Conservation (phyloP, 495 filamentous ascomycete genomes). For the Aspergillus bertholletiae region DNA sequence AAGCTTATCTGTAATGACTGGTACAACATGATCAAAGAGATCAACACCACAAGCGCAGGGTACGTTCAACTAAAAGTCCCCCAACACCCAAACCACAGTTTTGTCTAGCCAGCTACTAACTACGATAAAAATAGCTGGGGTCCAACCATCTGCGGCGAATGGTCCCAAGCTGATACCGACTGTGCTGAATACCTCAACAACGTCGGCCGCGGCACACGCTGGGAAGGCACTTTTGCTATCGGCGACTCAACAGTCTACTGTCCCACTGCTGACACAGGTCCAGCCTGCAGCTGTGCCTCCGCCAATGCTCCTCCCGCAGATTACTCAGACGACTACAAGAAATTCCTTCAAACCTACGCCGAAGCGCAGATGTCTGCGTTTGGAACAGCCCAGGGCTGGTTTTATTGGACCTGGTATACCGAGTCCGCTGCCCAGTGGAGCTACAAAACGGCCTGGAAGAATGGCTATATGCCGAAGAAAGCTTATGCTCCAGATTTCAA, state of each 20-base stretch:
- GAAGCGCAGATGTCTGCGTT: conserved; percentile 94
- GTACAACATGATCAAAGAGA: conserved; percentile 69
- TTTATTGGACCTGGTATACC: conserved; percentile 94
- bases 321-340: conserved; percentile 75
- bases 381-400: conserved; percentile 91
- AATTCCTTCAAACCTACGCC: conserved; percentile 83
- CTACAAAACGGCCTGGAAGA: conserved; percentile 79
- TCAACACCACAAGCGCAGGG: conserved; percentile 70
- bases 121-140: conserved; percentile 58
- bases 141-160: conserved; percentile 96
- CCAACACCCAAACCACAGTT: not conserved
- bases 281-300: conserved; percentile 63
- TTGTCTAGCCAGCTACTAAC: conserved; percentile 6
- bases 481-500: conserved; percentile 74
- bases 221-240: conserved; percentile 75
- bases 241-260: conserved; percentile 65
- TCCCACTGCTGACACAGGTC: conserved; percentile 52
- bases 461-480: conserved; percentile 77
- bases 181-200: conserved; percentile 87
- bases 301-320: conserved; percentile 69
- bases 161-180: conserved; percentile 97
- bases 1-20: conserved; percentile 83
- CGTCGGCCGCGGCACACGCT: conserved; percentile 81
- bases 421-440: conserved; percentile 88
- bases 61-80: conserved; percentile 23